Evolutionary conservation across 2,329 filamentous ascomycete species (phyloP).

Genomic region (Penicillium olsonii): DNA sequence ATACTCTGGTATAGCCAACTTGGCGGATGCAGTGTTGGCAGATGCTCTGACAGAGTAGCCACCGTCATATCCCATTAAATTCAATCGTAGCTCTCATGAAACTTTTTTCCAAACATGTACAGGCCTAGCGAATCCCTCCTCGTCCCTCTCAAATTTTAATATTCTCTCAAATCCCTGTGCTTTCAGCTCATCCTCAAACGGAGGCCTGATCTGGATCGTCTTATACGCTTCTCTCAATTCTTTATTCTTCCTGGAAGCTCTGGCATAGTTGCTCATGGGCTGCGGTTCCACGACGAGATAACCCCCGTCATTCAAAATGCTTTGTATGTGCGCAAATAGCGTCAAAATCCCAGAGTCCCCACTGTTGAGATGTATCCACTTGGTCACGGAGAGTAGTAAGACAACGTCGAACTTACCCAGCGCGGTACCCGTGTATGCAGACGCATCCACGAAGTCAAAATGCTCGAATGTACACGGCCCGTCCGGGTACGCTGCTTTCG

Average conservation of each 20-base stretch:
- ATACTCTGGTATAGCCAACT: too few species aligned
- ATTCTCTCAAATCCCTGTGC: conserved; percentile 25
- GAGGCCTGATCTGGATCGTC: conserved; percentile 23
- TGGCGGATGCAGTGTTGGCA: too few species aligned
- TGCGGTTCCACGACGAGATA: conserved; percentile 28
- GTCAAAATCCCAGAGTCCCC: conserved; percentile 23
- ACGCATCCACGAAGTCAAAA: conserved; percentile 25
- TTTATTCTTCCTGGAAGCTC: conserved; percentile 27
- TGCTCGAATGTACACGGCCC: conserved; percentile 28
- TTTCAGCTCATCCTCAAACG: conserved; percentile 26
- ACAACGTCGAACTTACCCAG: conserved; percentile 28
- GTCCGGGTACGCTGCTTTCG: conserved; percentile 25
- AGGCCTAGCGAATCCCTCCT: conserved; percentile 27
- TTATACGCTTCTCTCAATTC: conserved; percentile 29
- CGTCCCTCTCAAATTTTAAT: conserved; percentile 23
- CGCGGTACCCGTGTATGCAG: conserved; percentile 25
- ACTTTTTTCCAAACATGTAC: conserved; percentile 27
- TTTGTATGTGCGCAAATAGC: conserved; percentile 24
- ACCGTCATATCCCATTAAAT: not conserved
- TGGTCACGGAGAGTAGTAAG: conserved; percentile 26
- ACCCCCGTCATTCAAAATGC: conserved; percentile 26
- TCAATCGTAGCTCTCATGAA: conserved; percentile 1
- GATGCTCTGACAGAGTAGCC: too few species aligned
- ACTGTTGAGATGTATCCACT: conserved; percentile 29
- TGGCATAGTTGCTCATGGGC: conserved; percentile 30